Base-by-base conservation (phyloP, 202 grass and related monocot genomes). In the Dendrocalamus latiflorus region DNA sequence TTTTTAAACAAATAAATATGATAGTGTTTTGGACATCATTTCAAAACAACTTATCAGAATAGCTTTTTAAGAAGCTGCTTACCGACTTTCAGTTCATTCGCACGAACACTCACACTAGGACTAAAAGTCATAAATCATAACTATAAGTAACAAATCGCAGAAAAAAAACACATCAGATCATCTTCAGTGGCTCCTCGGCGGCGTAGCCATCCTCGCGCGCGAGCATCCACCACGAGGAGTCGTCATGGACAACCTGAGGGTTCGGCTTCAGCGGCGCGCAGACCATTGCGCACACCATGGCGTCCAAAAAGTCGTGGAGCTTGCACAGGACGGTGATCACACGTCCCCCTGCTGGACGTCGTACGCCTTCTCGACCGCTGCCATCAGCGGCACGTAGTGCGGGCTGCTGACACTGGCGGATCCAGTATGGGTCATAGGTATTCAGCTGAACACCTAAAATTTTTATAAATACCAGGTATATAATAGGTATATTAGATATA, bases 301-400 rank as follows among this genome's bases (percentile, higher is more conserved):
- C 33, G 33, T 33, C 33, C 33, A 33, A 0, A 33, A 4, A 33
- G 4, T 4, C 36, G 8, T 41, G 7, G 45, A 73, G 57, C 57
- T 9, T 36, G 86, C 80, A 88, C 12, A 26, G 28, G 49, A 79
- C 41, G 49, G 38, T 36, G 80, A 79, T 28, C 24, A 54, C 48
- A 36, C 38, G 50, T 51, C 51, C 44, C 57, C 44, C 8, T 48
- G 44, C 20, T 4, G 20, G 30, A 21, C 24, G 66, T 74, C 74
- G 53, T 72, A 36, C 43, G 48, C 54, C 4, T 15, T 20, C 64
- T 53, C 39, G 41, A 65, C 71, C 42, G 44, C 44, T 3, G 48
- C 45, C 51, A 88, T 38, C 43, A 78, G 47, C 72, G 17, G 15
- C 53, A 13, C 64, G 64, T 82, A 70, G 42, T 36, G 70, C 22